Evolutionary conservation across 192 early-diverging fungal species (phyloP).

Genomic region (Rhizophagus sp.): DNA sequence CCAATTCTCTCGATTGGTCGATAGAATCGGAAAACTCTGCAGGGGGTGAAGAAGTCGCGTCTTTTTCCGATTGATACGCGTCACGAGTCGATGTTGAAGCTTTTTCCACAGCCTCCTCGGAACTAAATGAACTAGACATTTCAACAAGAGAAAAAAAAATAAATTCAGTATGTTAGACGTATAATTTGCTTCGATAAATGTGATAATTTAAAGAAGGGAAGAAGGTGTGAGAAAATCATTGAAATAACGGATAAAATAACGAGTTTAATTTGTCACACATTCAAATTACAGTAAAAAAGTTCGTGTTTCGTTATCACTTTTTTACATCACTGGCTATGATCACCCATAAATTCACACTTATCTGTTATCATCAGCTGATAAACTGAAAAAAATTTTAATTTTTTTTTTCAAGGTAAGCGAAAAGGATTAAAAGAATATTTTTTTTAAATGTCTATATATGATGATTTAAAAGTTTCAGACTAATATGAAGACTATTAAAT

Average conservation of each 20-base stretch:
- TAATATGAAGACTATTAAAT: neutral
- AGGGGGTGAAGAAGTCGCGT: conserved; percentile 7
- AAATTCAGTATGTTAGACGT: neutral
- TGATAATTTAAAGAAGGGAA: neutral
- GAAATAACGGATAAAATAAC: neutral
- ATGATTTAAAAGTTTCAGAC: neutral
- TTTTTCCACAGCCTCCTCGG: neutral
- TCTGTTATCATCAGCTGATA: neutral
- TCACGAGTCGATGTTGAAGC: neutral
- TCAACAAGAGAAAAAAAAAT: neutral
- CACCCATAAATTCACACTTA: neutral
- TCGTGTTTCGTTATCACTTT: neutral
- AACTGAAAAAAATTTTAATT: neutral
- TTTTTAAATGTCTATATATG: neutral
- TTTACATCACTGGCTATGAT: neutral
- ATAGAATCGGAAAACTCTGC: conserved; percentile 3
- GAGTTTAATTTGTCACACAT: neutral
- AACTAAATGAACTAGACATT: neutral
- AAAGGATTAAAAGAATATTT: neutral
- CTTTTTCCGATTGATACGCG: conserved; percentile 5
- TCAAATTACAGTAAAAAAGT: neutral
- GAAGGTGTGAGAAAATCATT: neutral
- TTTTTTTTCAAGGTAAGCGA: neutral
- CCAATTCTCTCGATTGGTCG: neutral
- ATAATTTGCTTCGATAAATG: neutral